Percentiles rank a stretch among this genome's conserved stretches.
These are phyloP conservation scores for Odontarrhena argentea DNA, from an alignment of 345 rosid species.

Conservation along the genomic window DNA sequence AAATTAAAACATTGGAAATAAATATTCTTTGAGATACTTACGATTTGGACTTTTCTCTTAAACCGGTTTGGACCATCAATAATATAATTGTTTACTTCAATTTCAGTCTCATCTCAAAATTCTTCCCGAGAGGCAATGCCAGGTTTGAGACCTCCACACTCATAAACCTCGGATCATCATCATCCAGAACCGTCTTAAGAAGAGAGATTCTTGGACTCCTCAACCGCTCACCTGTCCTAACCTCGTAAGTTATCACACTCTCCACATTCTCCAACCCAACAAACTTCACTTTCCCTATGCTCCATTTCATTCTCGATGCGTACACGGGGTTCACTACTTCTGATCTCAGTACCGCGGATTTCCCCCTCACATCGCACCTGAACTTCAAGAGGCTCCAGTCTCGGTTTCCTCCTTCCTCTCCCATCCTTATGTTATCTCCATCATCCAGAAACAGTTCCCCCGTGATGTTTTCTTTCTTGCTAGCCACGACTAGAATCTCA, in stretches of 20 bases:
- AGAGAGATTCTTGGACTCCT: constrained; percentile 30
- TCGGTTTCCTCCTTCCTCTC: constrained; percentile 48
- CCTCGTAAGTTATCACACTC: constrained; percentile 35
- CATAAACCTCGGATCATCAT: constrained; percentile 33
- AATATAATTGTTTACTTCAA: constrained; percentile 5
- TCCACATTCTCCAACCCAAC: constrained; percentile 49
- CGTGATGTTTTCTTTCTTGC: constrained; percentile 42
- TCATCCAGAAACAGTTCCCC: constrained; percentile 72
- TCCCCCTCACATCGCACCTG: constrained; percentile 34
- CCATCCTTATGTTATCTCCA: constrained; percentile 61
- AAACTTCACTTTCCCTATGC: constrained; percentile 53
- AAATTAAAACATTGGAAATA: too few species aligned
- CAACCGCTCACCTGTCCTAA: constrained; percentile 20
- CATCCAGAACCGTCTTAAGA: constrained; percentile 22
- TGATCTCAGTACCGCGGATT: constrained; percentile 40
- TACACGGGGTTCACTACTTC: constrained; percentile 54
- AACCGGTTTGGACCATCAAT: not conserved
- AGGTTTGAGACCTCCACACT: constrained; percentile 43
- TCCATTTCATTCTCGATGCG: constrained; percentile 55
- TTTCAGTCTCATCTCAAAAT: constrained; percentile 49
- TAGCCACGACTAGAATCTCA: constrained; percentile 53
- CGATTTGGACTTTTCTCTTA: too few species aligned
- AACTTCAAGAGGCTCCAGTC: constrained; percentile 60
- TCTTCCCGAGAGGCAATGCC: constrained; percentile 43
- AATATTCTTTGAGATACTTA: too few species aligned